A percentile compares a stretch with the other conserved stretches of the same genome.
phyloP scores from a whole-genome alignment of 257 asterid species.

The Misopates orontium region DNA sequence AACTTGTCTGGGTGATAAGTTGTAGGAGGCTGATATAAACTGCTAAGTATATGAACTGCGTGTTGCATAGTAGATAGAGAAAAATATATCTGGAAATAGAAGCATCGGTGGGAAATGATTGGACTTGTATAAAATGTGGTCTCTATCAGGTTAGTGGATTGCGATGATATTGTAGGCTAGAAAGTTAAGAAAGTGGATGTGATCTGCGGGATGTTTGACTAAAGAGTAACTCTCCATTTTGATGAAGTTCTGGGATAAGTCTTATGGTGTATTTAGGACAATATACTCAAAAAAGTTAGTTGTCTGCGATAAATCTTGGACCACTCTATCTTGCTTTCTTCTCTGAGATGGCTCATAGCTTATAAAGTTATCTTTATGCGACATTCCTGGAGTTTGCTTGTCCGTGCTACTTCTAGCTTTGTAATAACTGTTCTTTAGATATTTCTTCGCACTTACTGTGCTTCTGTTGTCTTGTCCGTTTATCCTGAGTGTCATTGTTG shows the following conservation, averaged over 20 bases:
- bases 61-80: neutral
- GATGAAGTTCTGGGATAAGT: neutral
- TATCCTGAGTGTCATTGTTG: slow-evolving; percentile 5
- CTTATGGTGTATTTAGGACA: neutral
- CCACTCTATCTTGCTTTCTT: neutral
- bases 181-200: slow-evolving; percentile 6
- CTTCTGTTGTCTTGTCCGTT: slow-evolving; percentile 14
- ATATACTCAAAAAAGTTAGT: slow-evolving; percentile 1
- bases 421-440: neutral
- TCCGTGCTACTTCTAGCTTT: neutral
- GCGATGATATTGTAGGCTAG: neutral
- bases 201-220: slow-evolving; percentile 5
- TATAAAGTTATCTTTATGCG: neutral
- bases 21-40: no score
- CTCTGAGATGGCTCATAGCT: neutral
- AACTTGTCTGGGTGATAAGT: no score
- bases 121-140: neutral
- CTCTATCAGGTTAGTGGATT: no score
- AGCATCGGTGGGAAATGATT: neutral
- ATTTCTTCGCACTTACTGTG: neutral
- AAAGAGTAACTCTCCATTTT: neutral
- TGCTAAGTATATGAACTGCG: no score
- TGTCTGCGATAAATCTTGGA: neutral
- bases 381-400: neutral
- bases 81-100: neutral